phyloP scores from a whole-genome alignment of 139 green algal genomes.

The Chlorella sp. region DNA sequence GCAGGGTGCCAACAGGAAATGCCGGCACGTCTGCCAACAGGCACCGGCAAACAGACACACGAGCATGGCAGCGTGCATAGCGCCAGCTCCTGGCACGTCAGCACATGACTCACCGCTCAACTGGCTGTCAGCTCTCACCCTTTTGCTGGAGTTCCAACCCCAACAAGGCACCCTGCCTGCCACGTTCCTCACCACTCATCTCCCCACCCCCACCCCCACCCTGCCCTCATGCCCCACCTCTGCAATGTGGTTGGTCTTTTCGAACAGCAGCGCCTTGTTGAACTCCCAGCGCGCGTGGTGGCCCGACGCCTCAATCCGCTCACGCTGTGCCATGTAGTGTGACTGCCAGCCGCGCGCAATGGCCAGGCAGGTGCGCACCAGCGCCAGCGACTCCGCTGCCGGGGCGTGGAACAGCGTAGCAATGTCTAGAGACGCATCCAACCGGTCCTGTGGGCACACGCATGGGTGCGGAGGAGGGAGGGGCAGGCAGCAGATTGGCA shows the following conservation, averaged over 20 bases:
- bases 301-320: conserved; percentile 87
- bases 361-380: conserved; percentile 17
- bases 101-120: no score
- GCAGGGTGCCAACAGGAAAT: not conserved
- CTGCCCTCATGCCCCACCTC: conserved; percentile 28
- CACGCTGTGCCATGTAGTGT: conserved; percentile 64
- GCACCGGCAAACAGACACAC: not conserved
- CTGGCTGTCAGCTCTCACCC: no score
- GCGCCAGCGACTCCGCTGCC: not conserved
- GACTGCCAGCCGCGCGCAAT: conserved; percentile 84
- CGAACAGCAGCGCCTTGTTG: conserved; percentile 86
- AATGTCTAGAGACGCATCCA: conserved; percentile 12
- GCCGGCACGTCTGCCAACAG: no score
- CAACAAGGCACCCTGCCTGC: no score
- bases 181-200: no score
- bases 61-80: not conserved
- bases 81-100: not conserved
- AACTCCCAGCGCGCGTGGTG: conserved; percentile 94
- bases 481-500: not conserved
- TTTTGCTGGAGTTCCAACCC: no score
- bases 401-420: not conserved
- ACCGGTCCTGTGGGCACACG: not conserved
- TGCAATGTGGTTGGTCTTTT: conserved; percentile 86
- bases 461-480: not conserved
- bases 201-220: no score